phyloP scores from a whole-genome alignment of 345 rosid species.

The Hibiscus mutabilis region DNA sequence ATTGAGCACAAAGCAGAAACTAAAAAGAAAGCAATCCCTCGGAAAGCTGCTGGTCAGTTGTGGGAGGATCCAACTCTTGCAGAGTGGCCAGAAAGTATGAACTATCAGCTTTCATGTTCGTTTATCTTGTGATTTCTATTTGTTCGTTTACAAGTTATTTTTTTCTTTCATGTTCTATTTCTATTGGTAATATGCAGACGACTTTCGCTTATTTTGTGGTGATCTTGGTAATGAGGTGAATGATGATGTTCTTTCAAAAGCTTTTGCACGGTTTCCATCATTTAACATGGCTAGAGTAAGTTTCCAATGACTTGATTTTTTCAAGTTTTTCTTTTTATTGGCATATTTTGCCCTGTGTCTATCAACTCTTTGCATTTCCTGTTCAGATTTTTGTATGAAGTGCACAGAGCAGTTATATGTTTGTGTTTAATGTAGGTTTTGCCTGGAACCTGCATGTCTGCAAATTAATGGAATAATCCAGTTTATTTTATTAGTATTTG shows the following conservation, averaged over 20 bases:
- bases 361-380: conserved; percentile 31
- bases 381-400: conserved; percentile 57
- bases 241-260: conserved; percentile 97
- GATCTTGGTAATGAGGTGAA: conserved; percentile 99
- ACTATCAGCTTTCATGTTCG: neutral
- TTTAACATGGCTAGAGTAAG: conserved; percentile 93
- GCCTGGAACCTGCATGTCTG: conserved; percentile 9
- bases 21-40: conserved; percentile 87
- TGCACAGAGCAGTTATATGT: conserved; percentile 26
- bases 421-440: conserved; percentile 49
- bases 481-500: neutral
- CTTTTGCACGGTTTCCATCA: conserved; percentile 89
- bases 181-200: conserved; percentile 50
- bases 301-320: conserved; percentile 3
- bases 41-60: conserved; percentile 88
- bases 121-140: neutral
- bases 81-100: conserved; percentile 97
- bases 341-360: conserved; percentile 15
- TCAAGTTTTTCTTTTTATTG: conserved; percentile 8
- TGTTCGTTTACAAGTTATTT: neutral
- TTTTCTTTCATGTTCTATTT: neutral
- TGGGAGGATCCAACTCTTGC: conserved; percentile 99
- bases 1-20: conserved; percentile 86
- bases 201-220: conserved; percentile 88
- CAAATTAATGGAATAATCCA: conserved; percentile 7